These are phyloP conservation scores for Pythium graminicola DNA, from an alignment of 352 stramenopile species.

Conservation along the genomic window DNA sequence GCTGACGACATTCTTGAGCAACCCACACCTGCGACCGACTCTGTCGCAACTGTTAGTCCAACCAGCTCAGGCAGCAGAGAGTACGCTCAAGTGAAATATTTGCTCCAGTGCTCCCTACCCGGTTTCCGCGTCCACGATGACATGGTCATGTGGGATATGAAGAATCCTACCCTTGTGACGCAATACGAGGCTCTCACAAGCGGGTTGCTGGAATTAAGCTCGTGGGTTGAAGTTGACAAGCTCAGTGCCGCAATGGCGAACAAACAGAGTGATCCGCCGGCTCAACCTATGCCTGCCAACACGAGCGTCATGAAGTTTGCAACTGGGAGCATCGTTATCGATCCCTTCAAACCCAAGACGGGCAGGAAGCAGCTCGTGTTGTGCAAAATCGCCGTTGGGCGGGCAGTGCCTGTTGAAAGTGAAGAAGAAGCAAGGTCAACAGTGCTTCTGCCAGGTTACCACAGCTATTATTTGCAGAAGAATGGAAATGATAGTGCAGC, in stretches of 20 bases:
- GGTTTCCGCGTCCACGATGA: slow-evolving; percentile 48
- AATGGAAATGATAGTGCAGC: background rate
- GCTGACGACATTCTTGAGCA: slow-evolving; percentile 12
- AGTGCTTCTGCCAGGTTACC: slow-evolving; percentile 46
- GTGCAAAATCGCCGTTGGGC: slow-evolving; percentile 66
- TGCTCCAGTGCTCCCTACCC: slow-evolving; percentile 56
- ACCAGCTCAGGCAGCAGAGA: slow-evolving; percentile 43
- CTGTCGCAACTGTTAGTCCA: slow-evolving; percentile 41
- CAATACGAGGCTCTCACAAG: slow-evolving; percentile 49
- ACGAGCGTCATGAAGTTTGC: slow-evolving; percentile 62
- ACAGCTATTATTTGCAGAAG: slow-evolving; percentile 60
- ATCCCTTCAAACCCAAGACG: slow-evolving; percentile 9
- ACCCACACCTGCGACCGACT: slow-evolving; percentile 27
- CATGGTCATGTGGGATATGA: slow-evolving; percentile 68
- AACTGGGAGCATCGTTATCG: slow-evolving; percentile 47
- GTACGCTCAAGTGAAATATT: slow-evolving; percentile 54
- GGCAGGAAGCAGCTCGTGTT: slow-evolving; percentile 54
- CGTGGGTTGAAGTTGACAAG: slow-evolving; percentile 65
- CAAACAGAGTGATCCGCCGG: slow-evolving; percentile 22
- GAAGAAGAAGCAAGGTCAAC: slow-evolving; percentile 37
- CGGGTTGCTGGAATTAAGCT: slow-evolving; percentile 62
- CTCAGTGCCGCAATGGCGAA: slow-evolving; percentile 52
- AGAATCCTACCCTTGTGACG: slow-evolving; percentile 41
- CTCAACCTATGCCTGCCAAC: background rate
- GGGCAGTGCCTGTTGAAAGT: slow-evolving; percentile 39